Percentiles rank a stretch among this genome's conserved stretches.
Conservation (phyloP, 208 protist species). For the Balamuthia mandrillaris region DNA sequence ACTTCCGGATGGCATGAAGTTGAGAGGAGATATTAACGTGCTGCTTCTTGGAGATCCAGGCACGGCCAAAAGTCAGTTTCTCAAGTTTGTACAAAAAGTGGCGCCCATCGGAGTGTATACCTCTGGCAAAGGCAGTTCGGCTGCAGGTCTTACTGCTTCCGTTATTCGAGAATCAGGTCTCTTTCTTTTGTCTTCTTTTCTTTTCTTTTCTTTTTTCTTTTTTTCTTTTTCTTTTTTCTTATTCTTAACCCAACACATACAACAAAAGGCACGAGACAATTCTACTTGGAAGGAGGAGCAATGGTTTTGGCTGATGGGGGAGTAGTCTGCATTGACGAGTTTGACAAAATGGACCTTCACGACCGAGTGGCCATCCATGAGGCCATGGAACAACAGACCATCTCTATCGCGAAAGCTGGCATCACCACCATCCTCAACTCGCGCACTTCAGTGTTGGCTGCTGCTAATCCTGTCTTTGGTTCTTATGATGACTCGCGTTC, state of each 20-base stretch:
- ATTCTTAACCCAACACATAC: neutral
- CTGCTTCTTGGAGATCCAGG: slow-evolving; percentile 97
- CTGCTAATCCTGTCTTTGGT: slow-evolving; percentile 96
- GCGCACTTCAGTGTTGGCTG: slow-evolving; percentile 96
- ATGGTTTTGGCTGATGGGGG: slow-evolving; percentile 99
- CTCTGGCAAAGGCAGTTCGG: slow-evolving; percentile 91
- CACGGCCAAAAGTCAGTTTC: slow-evolving; percentile 87
- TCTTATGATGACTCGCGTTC: slow-evolving; percentile 79
- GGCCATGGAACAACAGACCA: slow-evolving; percentile 99
- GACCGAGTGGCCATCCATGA: slow-evolving; percentile 99
- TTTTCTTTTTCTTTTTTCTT: neutral
- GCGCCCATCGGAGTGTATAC: slow-evolving; percentile 97
- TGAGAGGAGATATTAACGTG: slow-evolving; percentile 99
- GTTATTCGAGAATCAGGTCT: slow-evolving; percentile 75
- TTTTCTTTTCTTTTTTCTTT: neutral
- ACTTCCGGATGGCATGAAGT: slow-evolving; percentile 89
- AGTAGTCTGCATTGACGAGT: slow-evolving; percentile 99
- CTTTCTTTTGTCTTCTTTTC: neutral
- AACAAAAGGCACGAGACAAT: slow-evolving; percentile 76
- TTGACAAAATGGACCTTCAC: slow-evolving; percentile 99
- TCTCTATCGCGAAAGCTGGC: slow-evolving; percentile 95
- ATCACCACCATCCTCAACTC: slow-evolving; percentile 99
- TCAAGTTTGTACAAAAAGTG: slow-evolving; percentile 94
- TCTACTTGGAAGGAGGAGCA: slow-evolving; percentile 98
- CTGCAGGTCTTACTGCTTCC: slow-evolving; percentile 84